Percentiles rank a stretch among this genome's conserved stretches.
Conservation (phyloP, 2,329 filamentous ascomycete species). For the Stagonosporopsis chrysanthemi region DNA sequence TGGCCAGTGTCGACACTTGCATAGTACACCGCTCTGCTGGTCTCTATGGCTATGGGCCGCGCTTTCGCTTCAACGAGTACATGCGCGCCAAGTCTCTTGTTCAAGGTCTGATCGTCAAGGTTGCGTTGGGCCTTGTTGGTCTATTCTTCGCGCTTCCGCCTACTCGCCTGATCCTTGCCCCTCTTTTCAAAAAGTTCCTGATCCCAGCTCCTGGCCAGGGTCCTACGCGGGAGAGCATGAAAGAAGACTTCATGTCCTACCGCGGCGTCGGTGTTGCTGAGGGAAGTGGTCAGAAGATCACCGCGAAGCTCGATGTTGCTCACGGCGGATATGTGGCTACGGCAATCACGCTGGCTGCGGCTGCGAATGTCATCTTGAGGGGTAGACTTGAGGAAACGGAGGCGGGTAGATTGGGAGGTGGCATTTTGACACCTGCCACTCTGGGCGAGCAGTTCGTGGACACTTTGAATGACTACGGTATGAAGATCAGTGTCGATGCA, state of each 20-base stretch:
- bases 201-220: slow-evolving; percentile 42
- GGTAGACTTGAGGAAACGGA: slow-evolving; percentile 59
- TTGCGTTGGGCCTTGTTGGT: slow-evolving; percentile 55
- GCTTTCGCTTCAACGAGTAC: slow-evolving; percentile 66
- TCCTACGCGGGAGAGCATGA: slow-evolving; percentile 58
- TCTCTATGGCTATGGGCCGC: slow-evolving; percentile 63
- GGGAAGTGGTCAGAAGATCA: slow-evolving; percentile 60
- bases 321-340: slow-evolving; percentile 75
- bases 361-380: slow-evolving; percentile 69
- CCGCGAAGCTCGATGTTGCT: slow-evolving; percentile 62
- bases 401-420: slow-evolving; percentile 65
- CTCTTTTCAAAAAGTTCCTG: slow-evolving; percentile 40
- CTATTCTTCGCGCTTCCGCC: slow-evolving; percentile 60
- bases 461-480: slow-evolving; percentile 65
- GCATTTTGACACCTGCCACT: slow-evolving; percentile 75
- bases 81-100: slow-evolving; percentile 60
- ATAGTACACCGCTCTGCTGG: slow-evolving; percentile 68
- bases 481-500: slow-evolving; percentile 58
- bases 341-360: slow-evolving; percentile 68
- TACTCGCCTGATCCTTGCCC: slow-evolving; percentile 54
- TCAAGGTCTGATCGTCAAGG: slow-evolving; percentile 58
- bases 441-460: slow-evolving; percentile 73
- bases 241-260: slow-evolving; percentile 69
- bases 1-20: slow-evolving; percentile 61
- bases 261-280: slow-evolving; percentile 68